phyloP scores from a whole-genome alignment of 768 basidiomycete species.

The Tricholoma matsutake region DNA sequence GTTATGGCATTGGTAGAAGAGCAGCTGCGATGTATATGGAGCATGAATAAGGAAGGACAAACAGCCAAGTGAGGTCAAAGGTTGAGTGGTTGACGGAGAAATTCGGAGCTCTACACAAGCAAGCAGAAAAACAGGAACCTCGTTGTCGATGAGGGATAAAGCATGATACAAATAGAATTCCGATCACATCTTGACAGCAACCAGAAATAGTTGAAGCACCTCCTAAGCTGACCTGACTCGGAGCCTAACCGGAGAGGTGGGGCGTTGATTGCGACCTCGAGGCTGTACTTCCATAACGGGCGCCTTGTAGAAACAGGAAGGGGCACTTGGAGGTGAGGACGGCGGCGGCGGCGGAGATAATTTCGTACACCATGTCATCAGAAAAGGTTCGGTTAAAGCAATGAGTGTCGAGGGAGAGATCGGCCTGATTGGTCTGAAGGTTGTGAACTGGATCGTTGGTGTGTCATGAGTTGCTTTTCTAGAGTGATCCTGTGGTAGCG shows the following conservation, averaged over 20 bases:
- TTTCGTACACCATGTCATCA: constrained; percentile 36
- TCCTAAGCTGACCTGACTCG: not conserved
- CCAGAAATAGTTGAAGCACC: not conserved
- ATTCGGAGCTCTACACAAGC: not conserved
- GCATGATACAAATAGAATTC: not conserved
- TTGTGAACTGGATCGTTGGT: not conserved
- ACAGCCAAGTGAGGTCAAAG: not conserved
- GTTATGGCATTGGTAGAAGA: no score
- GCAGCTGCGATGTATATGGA: not conserved
- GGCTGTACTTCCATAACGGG: not conserved
- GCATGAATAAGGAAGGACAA: not conserved
- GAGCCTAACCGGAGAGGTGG: not conserved
- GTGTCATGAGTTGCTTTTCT: not conserved
- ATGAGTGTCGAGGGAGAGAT: constrained; percentile 39
- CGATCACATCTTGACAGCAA: not conserved
- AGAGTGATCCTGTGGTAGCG: not conserved
- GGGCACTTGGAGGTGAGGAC: not conserved
- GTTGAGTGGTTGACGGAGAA: not conserved
- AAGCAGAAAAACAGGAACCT: not conserved
- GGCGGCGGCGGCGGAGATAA: not conserved
- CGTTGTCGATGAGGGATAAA: not conserved
- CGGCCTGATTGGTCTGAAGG: constrained; percentile 20
- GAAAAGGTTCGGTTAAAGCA: constrained; percentile 40
- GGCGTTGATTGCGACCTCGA: not conserved
- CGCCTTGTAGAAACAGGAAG: not conserved